Percentiles rank a stretch among this genome's conserved stretches.
phyloP scores from a whole-genome alignment of 306 rosid genomes.

The Macrotyloma uniflorum region DNA sequence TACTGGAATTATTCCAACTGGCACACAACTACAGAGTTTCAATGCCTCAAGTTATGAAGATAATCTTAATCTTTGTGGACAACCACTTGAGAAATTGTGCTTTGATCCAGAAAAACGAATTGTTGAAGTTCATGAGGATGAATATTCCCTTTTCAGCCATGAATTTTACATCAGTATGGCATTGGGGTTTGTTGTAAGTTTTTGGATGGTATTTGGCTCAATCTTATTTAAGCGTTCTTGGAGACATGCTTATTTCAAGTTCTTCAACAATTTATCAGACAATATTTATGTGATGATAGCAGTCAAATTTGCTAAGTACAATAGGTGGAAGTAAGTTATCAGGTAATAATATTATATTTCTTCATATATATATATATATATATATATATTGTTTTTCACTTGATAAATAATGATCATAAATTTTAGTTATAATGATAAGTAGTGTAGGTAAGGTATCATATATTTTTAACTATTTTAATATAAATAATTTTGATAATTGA shows the following conservation, averaged over 20 bases:
- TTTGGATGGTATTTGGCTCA: not conserved
- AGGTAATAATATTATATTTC: too few relatives aligned
- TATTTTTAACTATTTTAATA: too few relatives aligned
- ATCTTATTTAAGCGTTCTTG: not conserved
- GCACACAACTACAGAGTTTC: constrained; percentile 34
- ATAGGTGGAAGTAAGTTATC: too few relatives aligned
- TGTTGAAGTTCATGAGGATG: not conserved
- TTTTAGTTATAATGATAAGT: too few relatives aligned
- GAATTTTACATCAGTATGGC: not conserved
- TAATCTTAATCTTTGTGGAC: constrained; percentile 33
- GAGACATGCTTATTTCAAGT: constrained; percentile 17
- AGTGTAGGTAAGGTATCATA: too few relatives aligned
- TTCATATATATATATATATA: too few relatives aligned
- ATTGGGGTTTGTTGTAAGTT: not conserved
- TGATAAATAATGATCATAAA: too few relatives aligned
- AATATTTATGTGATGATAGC: not conserved
- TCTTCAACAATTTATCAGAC: not conserved
- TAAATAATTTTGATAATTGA: too few relatives aligned
- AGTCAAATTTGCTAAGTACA: too few relatives aligned
- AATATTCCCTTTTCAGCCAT: not conserved
- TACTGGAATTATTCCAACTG: not conserved
- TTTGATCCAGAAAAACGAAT: not conserved
- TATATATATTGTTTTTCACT: too few relatives aligned
- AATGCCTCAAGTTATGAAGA: not conserved
- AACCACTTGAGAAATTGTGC: not conserved